These are phyloP conservation scores for Sistotremastrum suecicum DNA, from an alignment of 768 basidiomycete genomes.

Conservation along the genomic window DNA sequence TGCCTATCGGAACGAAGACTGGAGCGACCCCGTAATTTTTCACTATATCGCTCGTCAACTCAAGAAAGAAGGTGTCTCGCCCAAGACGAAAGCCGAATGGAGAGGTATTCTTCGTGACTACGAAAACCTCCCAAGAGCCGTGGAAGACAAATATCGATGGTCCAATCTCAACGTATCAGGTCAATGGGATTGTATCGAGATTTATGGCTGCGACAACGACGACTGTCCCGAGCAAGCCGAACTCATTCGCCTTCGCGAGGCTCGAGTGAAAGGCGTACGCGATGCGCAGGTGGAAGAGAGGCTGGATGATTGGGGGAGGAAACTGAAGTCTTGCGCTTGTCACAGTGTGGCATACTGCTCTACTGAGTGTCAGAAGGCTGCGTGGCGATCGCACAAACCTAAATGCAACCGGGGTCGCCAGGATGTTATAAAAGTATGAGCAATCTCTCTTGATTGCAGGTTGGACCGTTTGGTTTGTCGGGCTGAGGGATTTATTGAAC, in stretches of 20 bases:
- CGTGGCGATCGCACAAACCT: conserved; percentile 13
- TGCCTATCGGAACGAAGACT: conserved; percentile 7
- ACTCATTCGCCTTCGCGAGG: conserved; percentile 9
- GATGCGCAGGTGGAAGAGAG: conserved; percentile 14
- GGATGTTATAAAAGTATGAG: too few relatives aligned
- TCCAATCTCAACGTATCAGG: conserved; percentile 9
- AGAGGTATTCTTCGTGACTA: conserved; percentile 10
- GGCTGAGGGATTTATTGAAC: too few relatives aligned
- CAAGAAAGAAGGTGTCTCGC: conserved; percentile 6
- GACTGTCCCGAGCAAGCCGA: conserved; percentile 12
- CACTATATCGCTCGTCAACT: conserved; percentile 16
- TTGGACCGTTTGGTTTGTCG: too few relatives aligned
- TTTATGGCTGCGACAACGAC: conserved; percentile 11
- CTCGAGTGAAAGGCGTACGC: conserved; percentile 11
- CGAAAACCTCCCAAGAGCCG: conserved; percentile 10
- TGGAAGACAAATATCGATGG: conserved; percentile 11
- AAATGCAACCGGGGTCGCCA: conserved; percentile 6
- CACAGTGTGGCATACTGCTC: conserved; percentile 13
- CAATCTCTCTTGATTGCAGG: too few relatives aligned
- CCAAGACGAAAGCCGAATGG: conserved; percentile 9
- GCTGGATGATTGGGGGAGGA: conserved; percentile 13
- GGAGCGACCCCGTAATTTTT: conserved; percentile 11
- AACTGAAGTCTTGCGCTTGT: conserved; percentile 13
- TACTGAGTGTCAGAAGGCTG: conserved; percentile 12
- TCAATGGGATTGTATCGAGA: conserved; percentile 14